A percentile compares a stretch with the other conserved stretches of the same genome.
Evolutionary conservation across 176 grass and related monocot species (phyloP).

Genomic region (Musa itinerans): DNA sequence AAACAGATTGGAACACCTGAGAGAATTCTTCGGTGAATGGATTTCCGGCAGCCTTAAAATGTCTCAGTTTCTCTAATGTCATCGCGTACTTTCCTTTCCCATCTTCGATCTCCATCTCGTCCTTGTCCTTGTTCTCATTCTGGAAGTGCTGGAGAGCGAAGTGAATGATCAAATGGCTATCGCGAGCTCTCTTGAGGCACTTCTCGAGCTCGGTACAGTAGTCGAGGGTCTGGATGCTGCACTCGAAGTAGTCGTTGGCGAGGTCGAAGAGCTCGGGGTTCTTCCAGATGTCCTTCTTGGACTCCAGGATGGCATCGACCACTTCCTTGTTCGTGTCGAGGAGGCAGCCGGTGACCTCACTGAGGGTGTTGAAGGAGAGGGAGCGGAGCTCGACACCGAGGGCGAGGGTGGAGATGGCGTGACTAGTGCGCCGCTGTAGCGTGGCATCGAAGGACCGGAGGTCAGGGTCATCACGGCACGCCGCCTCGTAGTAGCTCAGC

Average conservation of each 20-base stretch:
- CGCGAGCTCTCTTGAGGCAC: constrained; percentile 5
- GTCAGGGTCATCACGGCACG: neutral
- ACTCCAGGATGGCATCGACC: neutral
- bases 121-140: neutral
- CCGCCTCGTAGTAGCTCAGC: neutral
- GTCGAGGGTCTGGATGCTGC: constrained; percentile 7
- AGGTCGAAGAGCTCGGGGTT: neutral
- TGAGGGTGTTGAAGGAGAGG: neutral
- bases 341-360: neutral
- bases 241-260: neutral
- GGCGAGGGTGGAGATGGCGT: neutral
- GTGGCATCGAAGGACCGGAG: neutral
- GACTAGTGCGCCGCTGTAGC: neutral
- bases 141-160: constrained; percentile 1
- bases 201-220: constrained; percentile 1
- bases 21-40: constrained; percentile 3
- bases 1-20: neutral
- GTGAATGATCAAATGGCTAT: neutral
- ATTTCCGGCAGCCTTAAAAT: constrained; percentile 2
- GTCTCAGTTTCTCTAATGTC: neutral
- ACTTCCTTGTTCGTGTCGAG: neutral
- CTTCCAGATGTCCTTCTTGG: constrained; percentile 1
- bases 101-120: neutral
- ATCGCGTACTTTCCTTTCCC: neutral
- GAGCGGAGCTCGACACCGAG: constrained; percentile 1